phyloP scores from a whole-genome alignment of 169 alveolate genomes.

The Ichthyophthirius multifiliis region DNA sequence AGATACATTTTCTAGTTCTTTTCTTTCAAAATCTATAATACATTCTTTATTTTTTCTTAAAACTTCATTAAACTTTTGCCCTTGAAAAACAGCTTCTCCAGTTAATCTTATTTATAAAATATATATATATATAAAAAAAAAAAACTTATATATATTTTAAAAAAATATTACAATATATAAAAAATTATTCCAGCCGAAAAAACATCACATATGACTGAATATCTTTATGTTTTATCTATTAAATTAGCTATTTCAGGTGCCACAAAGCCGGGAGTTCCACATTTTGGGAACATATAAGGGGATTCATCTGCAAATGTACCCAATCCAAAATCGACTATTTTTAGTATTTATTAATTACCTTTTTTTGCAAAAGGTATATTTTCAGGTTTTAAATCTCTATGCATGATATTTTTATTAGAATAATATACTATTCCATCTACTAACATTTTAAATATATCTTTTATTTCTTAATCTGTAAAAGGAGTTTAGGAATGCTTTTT shows the following conservation, averaged over 20 bases:
- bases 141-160: too few relatives aligned
- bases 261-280: slow-evolving; percentile 61
- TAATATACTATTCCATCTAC: slow-evolving; percentile 52
- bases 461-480: slow-evolving; percentile 48
- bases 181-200: too few relatives aligned
- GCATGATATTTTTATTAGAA: slow-evolving; percentile 57
- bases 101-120: slow-evolving; percentile 50
- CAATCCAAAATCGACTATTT: slow-evolving; percentile 67
- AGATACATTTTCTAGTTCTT: slow-evolving; percentile 60
- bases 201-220: too few relatives aligned
- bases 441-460: slow-evolving; percentile 40
- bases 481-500: slow-evolving; percentile 18
- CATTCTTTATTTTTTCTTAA: slow-evolving; percentile 60
- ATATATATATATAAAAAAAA: too few relatives aligned
- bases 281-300: slow-evolving; percentile 25
- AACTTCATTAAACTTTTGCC: slow-evolving; percentile 68
- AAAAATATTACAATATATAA: too few relatives aligned
- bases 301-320: slow-evolving; percentile 30
- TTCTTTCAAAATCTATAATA: slow-evolving; percentile 55
- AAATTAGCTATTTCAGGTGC: too few relatives aligned
- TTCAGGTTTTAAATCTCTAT: slow-evolving; percentile 80
- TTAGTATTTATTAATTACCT: slow-evolving; percentile 34
- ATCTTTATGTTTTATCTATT: too few relatives aligned
- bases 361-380: slow-evolving; percentile 52
- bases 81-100: slow-evolving; percentile 65